phyloP scores from a whole-genome alignment of 163 green algal species.

The Chlorella variabilis region DNA sequence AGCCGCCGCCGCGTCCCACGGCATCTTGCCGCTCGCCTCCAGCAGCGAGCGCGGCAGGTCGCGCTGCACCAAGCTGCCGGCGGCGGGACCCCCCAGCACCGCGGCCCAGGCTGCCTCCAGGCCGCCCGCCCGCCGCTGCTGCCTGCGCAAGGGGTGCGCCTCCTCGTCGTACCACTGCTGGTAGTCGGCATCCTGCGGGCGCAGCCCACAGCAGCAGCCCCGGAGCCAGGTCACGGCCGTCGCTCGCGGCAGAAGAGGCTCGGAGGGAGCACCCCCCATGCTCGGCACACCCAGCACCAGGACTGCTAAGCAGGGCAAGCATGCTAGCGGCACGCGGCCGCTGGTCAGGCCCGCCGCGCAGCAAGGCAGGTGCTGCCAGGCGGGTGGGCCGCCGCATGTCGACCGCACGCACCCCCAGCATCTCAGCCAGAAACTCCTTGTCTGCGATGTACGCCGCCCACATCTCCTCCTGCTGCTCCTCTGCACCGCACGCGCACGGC shows the following conservation, averaged over 20 bases:
- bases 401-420: slow-evolving; percentile 44
- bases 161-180: slow-evolving; percentile 49
- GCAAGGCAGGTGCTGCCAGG: too few relatives aligned
- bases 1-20: slow-evolving; percentile 26
- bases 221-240: too few relatives aligned
- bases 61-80: slow-evolving; percentile 21
- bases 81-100: slow-evolving; percentile 27
- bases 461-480: slow-evolving; percentile 41
- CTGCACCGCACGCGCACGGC: background rate
- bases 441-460: slow-evolving; percentile 56
- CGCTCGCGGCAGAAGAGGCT: too few relatives aligned
- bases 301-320: too few relatives aligned
- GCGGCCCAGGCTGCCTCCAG: slow-evolving; percentile 44
- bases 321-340: too few relatives aligned
- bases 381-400: too few relatives aligned
- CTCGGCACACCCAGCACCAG: too few relatives aligned
- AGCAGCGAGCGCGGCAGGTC: slow-evolving; percentile 37
- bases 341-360: too few relatives aligned
- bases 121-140: background rate
- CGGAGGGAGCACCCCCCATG: too few relatives aligned
- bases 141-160: slow-evolving; percentile 27
- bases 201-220: background rate
- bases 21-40: slow-evolving; percentile 12
- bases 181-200: slow-evolving; percentile 43
- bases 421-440: slow-evolving; percentile 50